Evolutionary conservation across 345 rosid species (phyloP), one percentile per base, ranked within the genome.

Genomic region (Fremontodendron californicum): DNA sequence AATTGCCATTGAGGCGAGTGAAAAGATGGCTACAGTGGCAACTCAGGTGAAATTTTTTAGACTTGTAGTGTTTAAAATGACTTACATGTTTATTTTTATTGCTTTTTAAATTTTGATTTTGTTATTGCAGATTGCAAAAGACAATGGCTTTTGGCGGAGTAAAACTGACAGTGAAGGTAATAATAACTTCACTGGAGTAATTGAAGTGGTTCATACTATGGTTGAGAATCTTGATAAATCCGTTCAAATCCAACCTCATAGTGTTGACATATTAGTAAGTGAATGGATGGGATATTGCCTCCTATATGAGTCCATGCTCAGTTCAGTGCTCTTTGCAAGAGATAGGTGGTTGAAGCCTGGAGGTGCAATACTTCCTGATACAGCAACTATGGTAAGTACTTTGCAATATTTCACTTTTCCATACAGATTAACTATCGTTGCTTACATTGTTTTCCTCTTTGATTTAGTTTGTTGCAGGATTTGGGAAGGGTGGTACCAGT

Each of bases 201-300:
- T 96, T 71, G 94, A 93, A 85, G 97, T 96, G 43, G 94, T 91
- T 78, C 87, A 92, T 57, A 78, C 91, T 25, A 94, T 94, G 98
- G 95, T 91, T 80, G 97, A 94, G 83, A 92, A 89, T 81, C 81
- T 94, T 45, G 94, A 86, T 48, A 87, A 86, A 39, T 77, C 83
- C 40, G 68, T 87, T 61, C 71, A 85, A 78, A 89, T 94, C 72
- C 88, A 93, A 85, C 93, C 93, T 15, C 90, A 85, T 13, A 89
- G 90, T 75, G 81, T 89, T 69, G 99, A 96, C 83, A 86, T 93
- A 63, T 80, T 93, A 77, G 83, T 93, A 78, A 96, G 98, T 74
- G 99, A 96, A 82, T 96, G 99, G 99, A 96, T 96, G 99, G 98
- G 99, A 77, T 96, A 96, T 77, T 93, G 99, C 88, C 81, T 96